Percentiles rank a stretch among this genome's conserved stretches.
Conservation (phyloP, 2,329 filamentous ascomycete species). For the Beauveria rudraprayagi region DNA sequence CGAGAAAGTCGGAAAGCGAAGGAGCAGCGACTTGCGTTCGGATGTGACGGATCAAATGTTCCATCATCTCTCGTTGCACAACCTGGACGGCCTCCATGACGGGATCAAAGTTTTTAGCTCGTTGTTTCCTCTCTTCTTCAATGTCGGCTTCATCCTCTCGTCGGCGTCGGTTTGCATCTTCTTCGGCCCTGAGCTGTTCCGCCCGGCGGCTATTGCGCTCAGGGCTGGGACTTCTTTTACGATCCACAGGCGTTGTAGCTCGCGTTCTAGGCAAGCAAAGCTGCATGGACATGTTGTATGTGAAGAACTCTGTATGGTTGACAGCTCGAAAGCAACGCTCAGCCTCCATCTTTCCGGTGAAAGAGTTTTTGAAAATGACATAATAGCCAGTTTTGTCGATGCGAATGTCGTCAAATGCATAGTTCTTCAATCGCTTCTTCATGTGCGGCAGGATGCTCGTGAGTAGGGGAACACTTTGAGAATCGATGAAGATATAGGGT, state of each 20-base stretch:
- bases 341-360: conserved; percentile 69
- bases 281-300: conserved; percentile 85
- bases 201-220: conserved; percentile 20
- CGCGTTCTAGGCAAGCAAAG: conserved; percentile 39
- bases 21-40: conserved; percentile 80
- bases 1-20: conserved; percentile 69
- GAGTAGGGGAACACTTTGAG: conserved; percentile 79
- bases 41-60: conserved; percentile 83
- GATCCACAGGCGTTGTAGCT: conserved; percentile 18
- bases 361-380: conserved; percentile 77
- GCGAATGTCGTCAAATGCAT: conserved; percentile 71
- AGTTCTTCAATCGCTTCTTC: conserved; percentile 80
- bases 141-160: conserved; percentile 73
- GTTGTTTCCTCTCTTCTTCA: conserved; percentile 82
- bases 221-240: conserved; percentile 28
- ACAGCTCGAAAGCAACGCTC: conserved; percentile 71
- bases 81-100: conserved; percentile 73
- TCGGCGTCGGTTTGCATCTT: conserved; percentile 56
- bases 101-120: conserved; percentile 86
- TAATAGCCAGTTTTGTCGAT: conserved; percentile 85
- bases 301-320: conserved; percentile 80
- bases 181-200: conserved; percentile 40
- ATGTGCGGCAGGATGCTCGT: conserved; percentile 80
- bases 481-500: conserved; percentile 87
- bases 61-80: conserved; percentile 70